These are phyloP conservation scores for Leccinum rimulosum DNA, from an alignment of 768 basidiomycete genomes.

Conservation along the genomic window DNA sequence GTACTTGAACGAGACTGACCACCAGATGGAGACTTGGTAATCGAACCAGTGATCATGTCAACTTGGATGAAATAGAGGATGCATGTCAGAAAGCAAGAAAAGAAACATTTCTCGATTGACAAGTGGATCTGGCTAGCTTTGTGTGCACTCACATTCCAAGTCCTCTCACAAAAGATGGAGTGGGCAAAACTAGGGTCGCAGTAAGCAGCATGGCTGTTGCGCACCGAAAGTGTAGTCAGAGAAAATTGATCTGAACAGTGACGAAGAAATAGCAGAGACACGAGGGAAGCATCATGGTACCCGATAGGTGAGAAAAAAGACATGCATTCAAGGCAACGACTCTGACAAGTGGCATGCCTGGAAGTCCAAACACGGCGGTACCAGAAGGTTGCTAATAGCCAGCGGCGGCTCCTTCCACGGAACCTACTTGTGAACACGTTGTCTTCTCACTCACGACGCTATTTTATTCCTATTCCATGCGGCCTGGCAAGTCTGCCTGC, in stretches of 20 bases:
- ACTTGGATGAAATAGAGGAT: background rate
- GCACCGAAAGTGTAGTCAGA: background rate
- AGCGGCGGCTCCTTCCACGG: background rate
- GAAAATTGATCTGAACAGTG: background rate
- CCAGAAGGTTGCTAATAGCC: background rate
- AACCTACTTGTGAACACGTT: background rate
- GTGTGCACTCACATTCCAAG: background rate
- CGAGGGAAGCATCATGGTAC: background rate
- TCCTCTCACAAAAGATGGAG: background rate
- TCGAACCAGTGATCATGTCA: constrained; percentile 1
- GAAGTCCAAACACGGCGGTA: background rate
- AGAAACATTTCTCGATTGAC: background rate
- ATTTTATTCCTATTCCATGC: background rate
- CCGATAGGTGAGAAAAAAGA: background rate
- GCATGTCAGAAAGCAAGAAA: background rate
- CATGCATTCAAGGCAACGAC: background rate
- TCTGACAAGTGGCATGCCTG: background rate
- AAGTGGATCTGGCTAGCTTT: constrained; percentile 2
- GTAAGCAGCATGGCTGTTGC: background rate
- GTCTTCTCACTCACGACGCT: background rate
- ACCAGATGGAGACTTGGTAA: constrained; percentile 2
- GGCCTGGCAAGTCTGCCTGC: background rate
- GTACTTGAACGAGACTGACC: background rate
- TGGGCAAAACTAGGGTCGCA: background rate
- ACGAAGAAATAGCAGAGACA: background rate